phyloP scores from a whole-genome alignment of 225 moss, liverwort and hornwort genomes.

The Thuidium tamariscinum region DNA sequence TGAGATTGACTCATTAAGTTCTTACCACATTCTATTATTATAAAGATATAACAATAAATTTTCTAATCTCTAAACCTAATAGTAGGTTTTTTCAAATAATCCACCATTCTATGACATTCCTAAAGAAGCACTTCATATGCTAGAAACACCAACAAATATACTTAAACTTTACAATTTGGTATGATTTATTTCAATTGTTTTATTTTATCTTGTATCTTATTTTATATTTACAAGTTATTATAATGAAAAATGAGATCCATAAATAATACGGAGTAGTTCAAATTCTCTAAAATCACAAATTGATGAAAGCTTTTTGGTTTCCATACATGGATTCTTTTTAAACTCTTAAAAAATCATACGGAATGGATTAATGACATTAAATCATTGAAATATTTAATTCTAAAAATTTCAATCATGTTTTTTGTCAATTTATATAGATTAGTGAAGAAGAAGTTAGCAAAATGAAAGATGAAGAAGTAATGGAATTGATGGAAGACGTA shows the following conservation, averaged over 20 bases:
- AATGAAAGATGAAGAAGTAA: constrained; percentile 51
- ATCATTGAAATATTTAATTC: neutral
- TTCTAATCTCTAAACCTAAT: neutral
- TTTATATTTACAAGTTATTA: fast-evolving
- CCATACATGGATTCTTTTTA: neutral
- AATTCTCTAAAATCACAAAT: neutral
- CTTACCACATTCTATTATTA: neutral
- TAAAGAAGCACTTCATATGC: constrained; percentile 32
- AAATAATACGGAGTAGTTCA: no score
- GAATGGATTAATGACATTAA: fast-evolving
- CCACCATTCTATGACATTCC: constrained; percentile 70
- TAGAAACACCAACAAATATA: constrained; percentile 58
- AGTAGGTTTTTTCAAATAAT: constrained; percentile 9
- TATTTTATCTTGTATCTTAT: fast-evolving
- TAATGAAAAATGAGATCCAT: no score
- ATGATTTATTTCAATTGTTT: neutral
- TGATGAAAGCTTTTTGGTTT: neutral
- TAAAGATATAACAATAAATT: no score
- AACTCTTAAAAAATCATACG: neutral
- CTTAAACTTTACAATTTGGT: constrained; percentile 66
- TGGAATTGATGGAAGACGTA: constrained; percentile 66
- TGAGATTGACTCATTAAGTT: no score
- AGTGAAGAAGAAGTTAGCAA: constrained; percentile 32
- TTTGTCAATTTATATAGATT: neutral
- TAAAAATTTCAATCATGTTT: neutral